These are phyloP conservation scores for Chrysoporthe cubensis DNA, from an alignment of 2,329 filamentous ascomycete genomes.

Conservation along the genomic window DNA sequence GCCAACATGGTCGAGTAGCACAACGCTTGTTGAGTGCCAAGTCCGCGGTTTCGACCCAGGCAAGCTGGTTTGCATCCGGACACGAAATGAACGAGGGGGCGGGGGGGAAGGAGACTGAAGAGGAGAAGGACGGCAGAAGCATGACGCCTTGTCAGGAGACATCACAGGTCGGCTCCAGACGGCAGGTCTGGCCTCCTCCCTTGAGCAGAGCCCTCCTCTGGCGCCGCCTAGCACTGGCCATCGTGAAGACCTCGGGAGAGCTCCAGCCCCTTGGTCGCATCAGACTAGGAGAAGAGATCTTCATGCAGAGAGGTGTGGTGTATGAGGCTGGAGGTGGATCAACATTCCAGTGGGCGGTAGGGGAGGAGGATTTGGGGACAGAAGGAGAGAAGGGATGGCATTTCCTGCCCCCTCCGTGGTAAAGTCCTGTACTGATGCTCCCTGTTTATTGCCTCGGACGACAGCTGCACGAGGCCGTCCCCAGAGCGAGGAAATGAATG, in stretches of 20 bases:
- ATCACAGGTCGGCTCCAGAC: conserved; percentile 15
- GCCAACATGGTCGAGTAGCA: conserved; percentile 25
- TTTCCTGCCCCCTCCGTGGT: background rate
- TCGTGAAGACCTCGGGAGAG: conserved; percentile 8
- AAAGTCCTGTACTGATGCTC: background rate
- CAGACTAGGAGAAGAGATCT: background rate
- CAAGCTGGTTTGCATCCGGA: conserved; percentile 11
- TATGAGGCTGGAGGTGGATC: conserved; percentile 24
- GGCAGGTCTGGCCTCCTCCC: conserved; percentile 18
- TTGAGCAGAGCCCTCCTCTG: conserved; percentile 16
- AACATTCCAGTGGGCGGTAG: conserved; percentile 30
- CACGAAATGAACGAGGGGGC: background rate
- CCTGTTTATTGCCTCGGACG: conserved; percentile 8
- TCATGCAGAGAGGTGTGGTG: background rate
- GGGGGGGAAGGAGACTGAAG: background rate
- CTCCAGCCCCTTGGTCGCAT: conserved; percentile 26
- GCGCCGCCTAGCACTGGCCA: background rate
- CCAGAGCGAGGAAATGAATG: no score
- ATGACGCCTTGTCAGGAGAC: conserved; percentile 21
- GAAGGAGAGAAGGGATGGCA: conserved; percentile 18
- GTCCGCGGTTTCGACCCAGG: conserved; percentile 14
- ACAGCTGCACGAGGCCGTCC: no score
- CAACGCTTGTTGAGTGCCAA: conserved; percentile 21
- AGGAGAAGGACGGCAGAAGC: conserved; percentile 15
- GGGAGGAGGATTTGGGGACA: conserved; percentile 1